Evolutionary conservation across 1,284 basidiomycete species (phyloP).

Genomic region (Bondarzewia mesenterica): DNA sequence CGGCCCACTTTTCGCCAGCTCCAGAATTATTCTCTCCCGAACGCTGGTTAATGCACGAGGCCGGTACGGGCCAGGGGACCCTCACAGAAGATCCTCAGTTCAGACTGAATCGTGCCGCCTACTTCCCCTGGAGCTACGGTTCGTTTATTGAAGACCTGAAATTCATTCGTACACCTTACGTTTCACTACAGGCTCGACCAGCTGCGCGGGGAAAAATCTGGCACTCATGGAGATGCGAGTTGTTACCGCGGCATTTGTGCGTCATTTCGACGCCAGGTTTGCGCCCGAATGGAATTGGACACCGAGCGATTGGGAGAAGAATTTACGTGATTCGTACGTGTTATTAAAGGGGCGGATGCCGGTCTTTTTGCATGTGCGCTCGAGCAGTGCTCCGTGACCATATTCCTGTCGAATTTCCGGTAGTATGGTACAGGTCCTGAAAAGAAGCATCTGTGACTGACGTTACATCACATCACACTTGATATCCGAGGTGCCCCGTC

Average conservation of each 20-base stretch:
- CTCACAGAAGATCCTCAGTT: slow-evolving; percentile 3
- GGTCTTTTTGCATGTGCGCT: not conserved
- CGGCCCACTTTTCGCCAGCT: slow-evolving; percentile 21
- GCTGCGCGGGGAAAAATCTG: slow-evolving; percentile 25
- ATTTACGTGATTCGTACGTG: not conserved
- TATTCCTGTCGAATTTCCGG: too few relatives aligned
- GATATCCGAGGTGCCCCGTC: too few relatives aligned
- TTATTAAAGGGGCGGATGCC: not conserved
- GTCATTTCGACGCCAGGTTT: not conserved
- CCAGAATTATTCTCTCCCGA: slow-evolving; percentile 25
- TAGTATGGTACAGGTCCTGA: too few relatives aligned
- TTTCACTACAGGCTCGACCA: slow-evolving; percentile 8
- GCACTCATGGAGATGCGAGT: slow-evolving; percentile 23
- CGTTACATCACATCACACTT: too few relatives aligned
- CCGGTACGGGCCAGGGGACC: not conserved
- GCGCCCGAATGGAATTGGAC: not conserved
- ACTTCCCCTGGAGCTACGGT: not conserved
- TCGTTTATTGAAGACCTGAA: not conserved
- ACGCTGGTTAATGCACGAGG: slow-evolving; percentile 19
- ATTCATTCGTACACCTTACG: not conserved
- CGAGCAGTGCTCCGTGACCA: too few relatives aligned
- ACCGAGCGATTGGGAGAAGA: not conserved
- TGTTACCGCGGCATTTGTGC: slow-evolving; percentile 14
- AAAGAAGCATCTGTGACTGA: too few relatives aligned
- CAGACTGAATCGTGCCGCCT: not conserved